Conservation (phyloP, 2,329 filamentous ascomycete genomes). For the Scopulariopsis brevicaulis region DNA sequence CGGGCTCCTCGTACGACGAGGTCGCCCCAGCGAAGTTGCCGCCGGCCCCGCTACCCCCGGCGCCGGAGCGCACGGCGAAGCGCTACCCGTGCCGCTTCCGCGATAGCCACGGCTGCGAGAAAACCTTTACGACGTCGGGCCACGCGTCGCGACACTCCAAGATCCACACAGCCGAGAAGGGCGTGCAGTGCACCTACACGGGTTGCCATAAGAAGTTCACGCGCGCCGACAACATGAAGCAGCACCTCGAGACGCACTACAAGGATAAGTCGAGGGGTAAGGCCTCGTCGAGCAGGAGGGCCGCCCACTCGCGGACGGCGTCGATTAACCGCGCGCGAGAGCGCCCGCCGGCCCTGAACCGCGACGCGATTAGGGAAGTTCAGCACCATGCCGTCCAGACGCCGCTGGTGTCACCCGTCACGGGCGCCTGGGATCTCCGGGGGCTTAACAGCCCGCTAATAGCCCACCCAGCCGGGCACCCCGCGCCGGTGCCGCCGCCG, state of each 20-base stretch:
- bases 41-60: background rate
- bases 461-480: constrained; percentile 26
- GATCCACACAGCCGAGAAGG: constrained; percentile 74
- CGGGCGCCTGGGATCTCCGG: constrained; percentile 34
- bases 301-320: background rate
- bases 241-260: constrained; percentile 68
- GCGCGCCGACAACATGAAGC: constrained; percentile 79
- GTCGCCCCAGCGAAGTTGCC: constrained; percentile 25
- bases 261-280: constrained; percentile 42
- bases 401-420: constrained; percentile 22
- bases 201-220: constrained; percentile 74
- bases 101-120: constrained; percentile 59
- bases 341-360: background rate
- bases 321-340: background rate
- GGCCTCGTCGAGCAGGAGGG: constrained; percentile 4
- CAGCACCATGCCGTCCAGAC: constrained; percentile 10
- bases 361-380: background rate
- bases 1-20: constrained; percentile 41
- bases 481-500: constrained; percentile 22
- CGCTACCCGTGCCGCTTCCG: constrained; percentile 65
- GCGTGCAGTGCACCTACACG: constrained; percentile 53
- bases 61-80: constrained; percentile 42
- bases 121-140: constrained; percentile 75
- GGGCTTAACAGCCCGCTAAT: constrained; percentile 31
- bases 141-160: constrained; percentile 79